phyloP scores from a whole-genome alignment of 1,284 basidiomycete species.

The Marasmius sp. region DNA sequence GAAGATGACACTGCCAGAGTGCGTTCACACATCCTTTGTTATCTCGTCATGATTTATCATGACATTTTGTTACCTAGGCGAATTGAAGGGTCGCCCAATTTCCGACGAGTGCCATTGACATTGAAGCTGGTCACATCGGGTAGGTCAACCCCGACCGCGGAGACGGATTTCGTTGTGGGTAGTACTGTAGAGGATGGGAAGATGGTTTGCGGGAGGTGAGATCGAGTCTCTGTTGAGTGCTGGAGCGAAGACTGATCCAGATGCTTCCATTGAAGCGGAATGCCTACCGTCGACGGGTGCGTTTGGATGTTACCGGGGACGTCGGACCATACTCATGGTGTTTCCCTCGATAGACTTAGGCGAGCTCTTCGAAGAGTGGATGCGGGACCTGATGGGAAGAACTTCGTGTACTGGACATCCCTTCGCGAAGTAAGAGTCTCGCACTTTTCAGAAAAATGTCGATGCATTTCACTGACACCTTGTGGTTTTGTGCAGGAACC shows the following conservation, averaged over 20 bases:
- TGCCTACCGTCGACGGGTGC: slow-evolving; percentile 87
- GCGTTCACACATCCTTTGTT: slow-evolving; percentile 27
- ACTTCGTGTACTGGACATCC: slow-evolving; percentile 87
- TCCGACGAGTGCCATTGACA: slow-evolving; percentile 76
- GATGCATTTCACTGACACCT: slow-evolving; percentile 5
- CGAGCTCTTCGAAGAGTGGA: slow-evolving; percentile 81
- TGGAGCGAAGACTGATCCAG: slow-evolving; percentile 5
- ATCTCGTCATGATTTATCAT: background rate
- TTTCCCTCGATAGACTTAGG: slow-evolving; percentile 60
- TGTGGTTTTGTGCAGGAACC: slow-evolving; percentile 70
- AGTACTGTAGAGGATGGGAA: slow-evolving; percentile 43
- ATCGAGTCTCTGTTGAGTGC: slow-evolving; percentile 4
- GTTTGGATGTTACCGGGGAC: slow-evolving; percentile 17
- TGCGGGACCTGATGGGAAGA: slow-evolving; percentile 71
- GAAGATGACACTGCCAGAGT: slow-evolving; percentile 94
- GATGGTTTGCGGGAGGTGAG: slow-evolving; percentile 83
- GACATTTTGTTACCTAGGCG: slow-evolving; percentile 48
- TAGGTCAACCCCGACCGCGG: slow-evolving; percentile 29
- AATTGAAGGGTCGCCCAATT: slow-evolving; percentile 92
- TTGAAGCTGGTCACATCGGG: slow-evolving; percentile 41
- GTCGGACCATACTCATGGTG: background rate
- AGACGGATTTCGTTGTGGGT: slow-evolving; percentile 37
- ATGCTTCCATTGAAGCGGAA: slow-evolving; percentile 54
- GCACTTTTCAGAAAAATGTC: background rate
- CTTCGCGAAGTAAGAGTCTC: slow-evolving; percentile 70